Evolutionary conservation across 2,329 filamentous ascomycete genomes (phyloP).

Genomic region (Juglanconis oblonga): DNA sequence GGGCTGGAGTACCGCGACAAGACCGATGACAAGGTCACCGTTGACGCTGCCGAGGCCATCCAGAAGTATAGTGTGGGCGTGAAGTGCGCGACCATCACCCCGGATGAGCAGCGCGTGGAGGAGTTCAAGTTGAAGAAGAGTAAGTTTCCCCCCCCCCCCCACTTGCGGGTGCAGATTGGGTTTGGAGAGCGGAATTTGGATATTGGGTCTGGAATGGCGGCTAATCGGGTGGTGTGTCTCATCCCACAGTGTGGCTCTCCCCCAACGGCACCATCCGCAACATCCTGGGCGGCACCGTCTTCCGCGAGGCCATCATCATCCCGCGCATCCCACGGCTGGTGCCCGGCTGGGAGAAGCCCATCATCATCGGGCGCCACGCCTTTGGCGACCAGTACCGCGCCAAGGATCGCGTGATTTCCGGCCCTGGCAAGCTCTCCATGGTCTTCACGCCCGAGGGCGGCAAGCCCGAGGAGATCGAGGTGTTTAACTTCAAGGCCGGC

Average conservation of each 20-base stretch:
- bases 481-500: conserved; percentile 82
- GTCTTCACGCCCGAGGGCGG: conserved; percentile 85
- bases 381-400: conserved; percentile 99
- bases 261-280: conserved; percentile 89
- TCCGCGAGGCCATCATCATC: conserved; percentile 98
- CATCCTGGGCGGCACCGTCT: conserved; percentile 85
- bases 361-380: conserved; percentile 97
- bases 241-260: conserved; percentile 81
- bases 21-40: conserved; percentile 93
- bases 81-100: conserved; percentile 99
- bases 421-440: conserved; percentile 87
- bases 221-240: conserved; percentile 3
- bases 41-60: conserved; percentile 94
- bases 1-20: conserved; percentile 92
- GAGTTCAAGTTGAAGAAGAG: conserved; percentile 99
- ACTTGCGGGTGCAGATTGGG: neutral
- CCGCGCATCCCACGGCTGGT: conserved; percentile 88
- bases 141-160: conserved; percentile 40
- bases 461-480: conserved; percentile 80
- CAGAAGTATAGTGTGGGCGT: conserved; percentile 98
- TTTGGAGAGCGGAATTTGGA: neutral
- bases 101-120: conserved; percentile 92
- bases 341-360: conserved; percentile 97
- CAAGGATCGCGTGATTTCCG: conserved; percentile 82
- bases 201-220: neutral